Conservation (phyloP, 306 rosid species). For the Rosa persica region DNA sequence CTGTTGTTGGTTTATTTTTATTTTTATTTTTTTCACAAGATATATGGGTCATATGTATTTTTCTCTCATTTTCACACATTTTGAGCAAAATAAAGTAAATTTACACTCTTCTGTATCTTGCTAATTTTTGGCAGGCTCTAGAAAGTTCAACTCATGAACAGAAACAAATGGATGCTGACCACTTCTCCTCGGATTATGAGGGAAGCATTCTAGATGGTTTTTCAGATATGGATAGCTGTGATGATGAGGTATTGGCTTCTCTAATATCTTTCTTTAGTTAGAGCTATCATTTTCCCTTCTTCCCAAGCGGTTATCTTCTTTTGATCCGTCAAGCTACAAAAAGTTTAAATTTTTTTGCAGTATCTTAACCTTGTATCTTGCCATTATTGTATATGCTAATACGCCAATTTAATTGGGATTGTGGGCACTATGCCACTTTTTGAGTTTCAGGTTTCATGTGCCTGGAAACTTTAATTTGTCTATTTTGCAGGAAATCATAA, state of each 20-base stretch:
- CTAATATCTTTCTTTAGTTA: not conserved
- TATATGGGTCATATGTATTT: not conserved
- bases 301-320: not conserved
- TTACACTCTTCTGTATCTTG: not conserved
- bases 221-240: conserved; percentile 56
- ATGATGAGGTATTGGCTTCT: conserved; percentile 49
- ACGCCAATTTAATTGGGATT: not conserved
- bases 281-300: not conserved
- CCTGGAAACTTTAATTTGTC: not conserved
- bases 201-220: conserved; percentile 48
- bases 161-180: conserved; percentile 48
- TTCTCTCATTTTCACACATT: not conserved
- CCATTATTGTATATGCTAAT: not conserved
- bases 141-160: conserved; percentile 53
- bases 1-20: no score
- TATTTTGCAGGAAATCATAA: conserved; percentile 51
- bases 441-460: not conserved
- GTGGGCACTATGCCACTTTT: not conserved
- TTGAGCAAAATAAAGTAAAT: not conserved
- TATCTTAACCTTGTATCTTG: not conserved
- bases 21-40: no score
- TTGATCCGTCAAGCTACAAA: not conserved
- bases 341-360: not conserved
- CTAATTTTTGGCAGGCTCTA: conserved; percentile 45
- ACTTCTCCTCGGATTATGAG: conserved; percentile 47